Percentiles rank a stretch among this genome's conserved stretches.
phyloP scores from a whole-genome alignment of 495 filamentous ascomycete genomes.

The Penicillium turbatum region DNA sequence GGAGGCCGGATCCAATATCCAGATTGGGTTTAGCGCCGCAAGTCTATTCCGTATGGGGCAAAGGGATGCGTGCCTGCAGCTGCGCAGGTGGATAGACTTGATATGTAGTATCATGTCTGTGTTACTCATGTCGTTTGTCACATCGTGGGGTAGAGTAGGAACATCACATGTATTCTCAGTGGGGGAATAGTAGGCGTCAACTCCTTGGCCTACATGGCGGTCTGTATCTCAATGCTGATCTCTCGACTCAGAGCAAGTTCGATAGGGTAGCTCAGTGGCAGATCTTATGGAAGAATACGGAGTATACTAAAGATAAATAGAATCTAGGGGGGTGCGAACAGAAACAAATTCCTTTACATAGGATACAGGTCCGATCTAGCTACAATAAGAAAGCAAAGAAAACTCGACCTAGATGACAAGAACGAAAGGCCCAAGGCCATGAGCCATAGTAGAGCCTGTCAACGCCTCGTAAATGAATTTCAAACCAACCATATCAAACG shows the following conservation, averaged over 20 bases:
- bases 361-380: conserved; percentile 15
- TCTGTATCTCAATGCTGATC: background rate
- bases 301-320: background rate
- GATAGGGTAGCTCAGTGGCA: background rate
- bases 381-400: conserved; percentile 14
- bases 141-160: background rate
- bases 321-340: background rate
- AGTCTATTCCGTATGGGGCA: conserved; percentile 10
- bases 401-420: conserved; percentile 14
- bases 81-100: background rate
- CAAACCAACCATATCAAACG: conserved; percentile 19
- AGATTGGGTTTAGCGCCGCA: conserved; percentile 22
- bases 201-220: background rate
- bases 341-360: conserved; percentile 5
- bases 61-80: conserved; percentile 19
- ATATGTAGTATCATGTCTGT: background rate
- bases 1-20: conserved; percentile 29
- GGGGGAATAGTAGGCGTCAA: background rate
- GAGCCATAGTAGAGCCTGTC: conserved; percentile 10
- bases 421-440: conserved; percentile 13
- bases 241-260: background rate
- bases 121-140: conserved; percentile 6
- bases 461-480: conserved; percentile 27
- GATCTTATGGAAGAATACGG: background rate
- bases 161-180: background rate